Evolutionary conservation across 768 basidiomycete species (phyloP).

Genomic region (Pleurotus eryngii): DNA sequence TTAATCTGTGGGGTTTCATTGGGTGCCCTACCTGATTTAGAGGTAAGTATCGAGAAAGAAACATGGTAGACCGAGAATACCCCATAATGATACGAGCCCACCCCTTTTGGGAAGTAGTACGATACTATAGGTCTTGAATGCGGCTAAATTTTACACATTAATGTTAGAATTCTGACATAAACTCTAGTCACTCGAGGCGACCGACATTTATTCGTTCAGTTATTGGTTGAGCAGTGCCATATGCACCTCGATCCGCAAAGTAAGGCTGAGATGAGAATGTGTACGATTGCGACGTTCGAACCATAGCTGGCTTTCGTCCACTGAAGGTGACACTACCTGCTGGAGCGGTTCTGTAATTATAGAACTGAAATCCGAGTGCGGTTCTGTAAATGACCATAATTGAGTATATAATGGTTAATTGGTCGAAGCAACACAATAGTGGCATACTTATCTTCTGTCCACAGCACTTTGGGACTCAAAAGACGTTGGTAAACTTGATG

Average conservation of each 20-base stretch:
- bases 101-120: constrained; percentile 92
- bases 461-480: too few species aligned
- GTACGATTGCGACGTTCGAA: constrained; percentile 42
- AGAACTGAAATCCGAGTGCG: too few species aligned
- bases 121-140: constrained; percentile 91
- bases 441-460: too few species aligned
- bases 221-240: constrained; percentile 75
- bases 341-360: too few species aligned
- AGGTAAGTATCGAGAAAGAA: background rate
- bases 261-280: constrained; percentile 75
- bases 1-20: constrained; percentile 97
- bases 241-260: constrained; percentile 70
- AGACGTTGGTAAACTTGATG: too few species aligned
- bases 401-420: too few species aligned
- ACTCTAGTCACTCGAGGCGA: constrained; percentile 2
- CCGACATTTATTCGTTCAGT: constrained; percentile 76
- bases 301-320: constrained; percentile 25
- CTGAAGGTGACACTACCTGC: background rate
- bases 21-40: constrained; percentile 85
- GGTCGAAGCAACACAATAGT: too few species aligned
- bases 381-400: too few species aligned
- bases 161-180: background rate
- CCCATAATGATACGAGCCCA: constrained; percentile 96
- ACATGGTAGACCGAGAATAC: constrained; percentile 40
- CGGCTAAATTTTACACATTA: constrained; percentile 34